Percentiles rank a stretch among this genome's conserved stretches.
phyloP scores from a whole-genome alignment of 2,329 filamentous ascomycete species.

The Cryphonectria radicalis region DNA sequence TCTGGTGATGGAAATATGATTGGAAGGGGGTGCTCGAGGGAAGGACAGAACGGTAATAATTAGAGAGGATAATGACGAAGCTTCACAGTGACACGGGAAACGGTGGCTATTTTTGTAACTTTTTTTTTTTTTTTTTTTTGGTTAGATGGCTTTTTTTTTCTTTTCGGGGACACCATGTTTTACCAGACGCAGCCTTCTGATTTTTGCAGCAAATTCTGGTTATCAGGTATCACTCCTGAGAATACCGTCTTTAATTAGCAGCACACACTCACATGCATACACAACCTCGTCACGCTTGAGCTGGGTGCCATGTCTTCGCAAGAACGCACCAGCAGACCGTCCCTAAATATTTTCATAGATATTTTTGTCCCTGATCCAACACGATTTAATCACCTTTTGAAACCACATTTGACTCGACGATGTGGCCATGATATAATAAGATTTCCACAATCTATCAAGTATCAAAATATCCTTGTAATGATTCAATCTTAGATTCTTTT shows the following conservation, averaged over 20 bases:
- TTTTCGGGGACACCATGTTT: not conserved
- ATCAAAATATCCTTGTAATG: no score
- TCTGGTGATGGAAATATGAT: conserved; percentile 13
- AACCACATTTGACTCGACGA: no score
- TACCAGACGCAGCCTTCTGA: not conserved
- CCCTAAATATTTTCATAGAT: no score
- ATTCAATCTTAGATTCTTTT: no score
- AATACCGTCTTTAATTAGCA: not conserved
- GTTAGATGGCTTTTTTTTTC: no score
- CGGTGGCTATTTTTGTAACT: not conserved
- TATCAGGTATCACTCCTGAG: not conserved
- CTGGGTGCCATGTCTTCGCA: no score
- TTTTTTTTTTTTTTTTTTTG: not conserved
- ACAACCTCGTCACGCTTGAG: not conserved
- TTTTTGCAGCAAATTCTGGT: not conserved
- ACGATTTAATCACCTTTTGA: no score
- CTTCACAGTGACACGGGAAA: not conserved
- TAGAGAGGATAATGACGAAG: not conserved
- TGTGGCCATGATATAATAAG: no score
- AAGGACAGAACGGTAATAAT: not conserved
- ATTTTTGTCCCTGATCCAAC: no score
- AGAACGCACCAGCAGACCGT: no score
- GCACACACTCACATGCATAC: not conserved
- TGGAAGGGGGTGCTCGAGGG: not conserved
- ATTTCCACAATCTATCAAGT: no score